phyloP scores from a whole-genome alignment of 345 rosid species.

The Cochlearia excelsa region DNA sequence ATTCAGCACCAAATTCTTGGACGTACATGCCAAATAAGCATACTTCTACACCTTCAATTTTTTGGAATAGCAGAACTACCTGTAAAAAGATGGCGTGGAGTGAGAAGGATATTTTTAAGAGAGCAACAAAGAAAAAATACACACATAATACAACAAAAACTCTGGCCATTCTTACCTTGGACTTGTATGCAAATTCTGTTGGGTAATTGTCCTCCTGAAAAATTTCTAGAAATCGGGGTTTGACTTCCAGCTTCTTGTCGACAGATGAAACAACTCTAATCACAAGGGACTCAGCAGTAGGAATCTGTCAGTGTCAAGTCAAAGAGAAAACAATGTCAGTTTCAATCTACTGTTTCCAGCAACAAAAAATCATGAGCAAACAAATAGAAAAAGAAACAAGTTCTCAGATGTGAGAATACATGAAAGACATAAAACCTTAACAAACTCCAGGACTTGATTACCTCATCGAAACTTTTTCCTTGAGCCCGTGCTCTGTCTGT shows the following conservation, averaged over 20 bases:
- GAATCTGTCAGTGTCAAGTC: constrained; percentile 53
- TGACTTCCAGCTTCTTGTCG: constrained; percentile 98
- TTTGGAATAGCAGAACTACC: constrained; percentile 94
- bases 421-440: constrained; percentile 10
- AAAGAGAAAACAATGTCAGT: constrained; percentile 20
- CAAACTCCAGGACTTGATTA: constrained; percentile 32
- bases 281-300: constrained; percentile 95
- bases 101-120: background rate
- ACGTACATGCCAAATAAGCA: constrained; percentile 99
- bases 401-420: constrained; percentile 5
- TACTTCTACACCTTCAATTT: constrained; percentile 99
- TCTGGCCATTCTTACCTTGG: constrained; percentile 58
- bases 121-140: background rate
- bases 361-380: constrained; percentile 10
- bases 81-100: constrained; percentile 36
- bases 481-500: constrained; percentile 79
- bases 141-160: background rate
- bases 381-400: constrained; percentile 4
- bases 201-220: constrained; percentile 95
- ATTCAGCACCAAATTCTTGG: constrained; percentile 97
- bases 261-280: constrained; percentile 98
- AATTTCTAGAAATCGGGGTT: constrained; percentile 89
- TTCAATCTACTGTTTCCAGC: constrained; percentile 11
- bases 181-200: constrained; percentile 86
- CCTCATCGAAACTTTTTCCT: constrained; percentile 93